phyloP scores from a whole-genome alignment of 192 early-diverging fungal genomes.

The Coemansia pectinata region DNA sequence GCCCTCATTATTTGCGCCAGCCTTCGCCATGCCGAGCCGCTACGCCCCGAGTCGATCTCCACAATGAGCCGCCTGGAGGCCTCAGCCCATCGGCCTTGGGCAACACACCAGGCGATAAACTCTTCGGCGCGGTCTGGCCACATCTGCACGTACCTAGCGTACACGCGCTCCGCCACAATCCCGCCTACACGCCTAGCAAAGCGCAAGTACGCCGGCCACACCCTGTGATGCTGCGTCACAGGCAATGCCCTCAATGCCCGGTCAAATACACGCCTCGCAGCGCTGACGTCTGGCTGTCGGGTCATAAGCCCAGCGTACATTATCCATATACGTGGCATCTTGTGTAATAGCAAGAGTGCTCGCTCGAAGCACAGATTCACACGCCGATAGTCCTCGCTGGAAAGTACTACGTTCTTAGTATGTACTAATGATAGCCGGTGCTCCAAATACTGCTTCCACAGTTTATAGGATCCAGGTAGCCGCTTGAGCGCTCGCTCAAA shows the following conservation, averaged over 20 bases:
- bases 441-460: conserved; percentile 91
- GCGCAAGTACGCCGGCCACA: conserved; percentile 86
- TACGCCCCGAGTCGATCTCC: conserved; percentile 61
- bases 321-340: conserved; percentile 95
- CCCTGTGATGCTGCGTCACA: conserved; percentile 85
- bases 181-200: conserved; percentile 81
- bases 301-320: conserved; percentile 70
- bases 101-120: conserved; percentile 71
- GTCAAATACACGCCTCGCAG: conserved; percentile 85
- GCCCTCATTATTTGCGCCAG: conserved; percentile 78
- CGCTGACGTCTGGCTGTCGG: conserved; percentile 68
- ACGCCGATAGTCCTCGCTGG: conserved; percentile 62
- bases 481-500: conserved; percentile 87
- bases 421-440: conserved; percentile 54
- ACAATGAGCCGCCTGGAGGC: conserved; percentile 72
- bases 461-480: conserved; percentile 93
- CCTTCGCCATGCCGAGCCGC: conserved; percentile 74
- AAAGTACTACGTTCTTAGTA: conserved; percentile 57
- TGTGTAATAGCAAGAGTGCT: conserved; percentile 87
- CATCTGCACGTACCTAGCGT: conserved; percentile 81
- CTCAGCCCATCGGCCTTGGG: conserved; percentile 68
- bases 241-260: conserved; percentile 85
- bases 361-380: conserved; percentile 84
- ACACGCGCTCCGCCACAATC: conserved; percentile 77
- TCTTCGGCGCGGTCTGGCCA: conserved; percentile 78